Base-by-base conservation (phyloP, 352 stramenopile species). In the Phytophthora fragariae region DNA sequence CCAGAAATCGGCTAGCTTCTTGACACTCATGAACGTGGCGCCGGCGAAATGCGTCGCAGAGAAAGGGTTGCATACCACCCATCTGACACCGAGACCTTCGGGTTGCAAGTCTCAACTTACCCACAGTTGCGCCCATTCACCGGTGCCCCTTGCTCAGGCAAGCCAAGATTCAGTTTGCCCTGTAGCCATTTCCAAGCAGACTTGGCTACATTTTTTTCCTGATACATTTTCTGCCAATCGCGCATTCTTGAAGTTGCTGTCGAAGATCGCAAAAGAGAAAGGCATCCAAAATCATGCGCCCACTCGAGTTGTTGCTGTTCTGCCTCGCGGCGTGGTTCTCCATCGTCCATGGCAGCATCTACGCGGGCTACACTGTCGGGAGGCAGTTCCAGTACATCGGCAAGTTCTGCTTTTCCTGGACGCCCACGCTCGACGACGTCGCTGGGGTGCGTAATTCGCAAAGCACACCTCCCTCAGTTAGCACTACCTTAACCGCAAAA, bases 381-480 rank as follows among this genome's bases (percentile, higher is more conserved):
- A 76, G 80, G 10, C 85, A 95, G 75, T 94, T 92, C 73, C 79
- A 92, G 62, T 93, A 89, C 71, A 76, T 93, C 37, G 87, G 85
- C 79, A 93, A 93, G 74, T 95, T 94, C 75, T 94, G 86, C 76
- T 95, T 93, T 80, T 84, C 80, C 14, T 94, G 75, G 70, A 82
- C 72, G 55, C 71, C 75, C n/a, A 86, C 77, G 31, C 75, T 94
- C 31, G 67, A 88, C 14, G 77, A 91, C 50, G 50, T 94, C 57
- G 85, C 82, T 7, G 84, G 87, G 39, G 85, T 91, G 73, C 12
- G 75, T 54, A 53, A 17, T 11, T 27, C 6, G n/a, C n/a, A 24
- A 52, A 10, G 11, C 15, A 24, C 44, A 52, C 11, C 6, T 12
- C 37, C 19, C n/a, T 19, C 44, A 52, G 8, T 52, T 52, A 19